These are phyloP conservation scores for Trichosporon sp. DNA, from an alignment of 1,284 basidiomycete genomes.

Conservation along the genomic window DNA sequence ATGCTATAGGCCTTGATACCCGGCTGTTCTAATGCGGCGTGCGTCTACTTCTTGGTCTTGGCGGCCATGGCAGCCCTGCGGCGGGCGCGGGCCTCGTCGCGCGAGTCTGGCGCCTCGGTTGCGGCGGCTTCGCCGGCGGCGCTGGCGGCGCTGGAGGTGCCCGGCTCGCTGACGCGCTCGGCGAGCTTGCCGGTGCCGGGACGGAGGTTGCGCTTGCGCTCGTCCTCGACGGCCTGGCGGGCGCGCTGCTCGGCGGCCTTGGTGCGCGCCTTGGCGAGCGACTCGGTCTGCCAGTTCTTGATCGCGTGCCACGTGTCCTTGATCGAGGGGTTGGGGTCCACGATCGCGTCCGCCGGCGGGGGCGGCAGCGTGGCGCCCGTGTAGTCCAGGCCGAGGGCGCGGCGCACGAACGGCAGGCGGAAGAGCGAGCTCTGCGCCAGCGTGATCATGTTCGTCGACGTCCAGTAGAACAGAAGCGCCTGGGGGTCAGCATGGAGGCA, in stretches of 20 bases:
- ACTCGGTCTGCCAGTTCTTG: not conserved
- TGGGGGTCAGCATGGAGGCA: conserved; percentile 26
- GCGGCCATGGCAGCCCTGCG: not conserved
- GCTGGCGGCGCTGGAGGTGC: not conserved
- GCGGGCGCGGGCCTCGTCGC: not conserved
- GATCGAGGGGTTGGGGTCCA: conserved; percentile 21
- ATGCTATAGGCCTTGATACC: not conserved
- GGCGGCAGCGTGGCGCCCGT: conserved; percentile 26
- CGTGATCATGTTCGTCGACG: conserved; percentile 54
- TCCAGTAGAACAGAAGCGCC: conserved; percentile 58
- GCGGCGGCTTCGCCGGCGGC: not conserved
- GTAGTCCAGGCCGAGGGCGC: conserved; percentile 43
- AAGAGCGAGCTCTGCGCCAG: conserved; percentile 53
- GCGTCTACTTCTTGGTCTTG: not conserved
- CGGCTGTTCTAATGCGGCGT: not conserved
- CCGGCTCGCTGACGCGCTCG: conserved; percentile 13
- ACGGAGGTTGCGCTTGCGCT: not conserved
- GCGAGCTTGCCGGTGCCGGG: conserved; percentile 10
- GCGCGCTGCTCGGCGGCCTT: not conserved
- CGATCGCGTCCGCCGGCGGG: conserved; percentile 22
- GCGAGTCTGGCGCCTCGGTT: not conserved
- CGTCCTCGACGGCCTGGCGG: not conserved
- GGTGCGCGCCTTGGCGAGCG: not conserved
- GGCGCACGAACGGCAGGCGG: conserved; percentile 37
- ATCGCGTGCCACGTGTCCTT: conserved; percentile 13